phyloP scores from a whole-genome alignment of 441 rosid genomes.

The Pelargonium citronellum region DNA sequence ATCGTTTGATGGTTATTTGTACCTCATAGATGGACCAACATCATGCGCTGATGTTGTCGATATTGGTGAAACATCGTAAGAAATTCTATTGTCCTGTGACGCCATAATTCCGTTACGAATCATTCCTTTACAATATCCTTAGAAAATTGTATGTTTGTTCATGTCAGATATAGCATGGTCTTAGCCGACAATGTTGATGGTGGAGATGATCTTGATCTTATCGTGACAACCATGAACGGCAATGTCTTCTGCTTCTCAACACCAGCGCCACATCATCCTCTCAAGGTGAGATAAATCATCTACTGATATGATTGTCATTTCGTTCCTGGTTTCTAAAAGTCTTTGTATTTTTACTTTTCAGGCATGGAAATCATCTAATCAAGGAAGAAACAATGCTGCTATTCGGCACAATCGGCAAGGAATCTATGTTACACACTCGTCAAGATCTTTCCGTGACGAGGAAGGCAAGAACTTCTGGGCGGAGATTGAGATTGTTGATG shows the following conservation, averaged over 20 bases:
- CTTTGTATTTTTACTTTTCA: constrained; percentile 31
- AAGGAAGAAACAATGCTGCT: constrained; percentile 90
- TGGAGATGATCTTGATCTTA: constrained; percentile 98
- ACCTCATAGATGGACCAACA: constrained; percentile 96
- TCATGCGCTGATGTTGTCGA: constrained; percentile 96
- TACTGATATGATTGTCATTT: constrained; percentile 14
- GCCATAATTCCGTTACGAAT: not conserved
- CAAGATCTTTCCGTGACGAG: constrained; percentile 94
- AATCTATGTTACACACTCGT: constrained; percentile 64
- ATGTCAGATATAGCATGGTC: constrained; percentile 87
- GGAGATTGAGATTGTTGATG: constrained; percentile 90
- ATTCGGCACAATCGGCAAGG: constrained; percentile 71
- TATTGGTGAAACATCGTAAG: constrained; percentile 99
- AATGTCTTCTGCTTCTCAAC: constrained; percentile 98
- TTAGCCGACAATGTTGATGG: constrained; percentile 98
- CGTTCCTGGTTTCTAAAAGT: constrained; percentile 9
- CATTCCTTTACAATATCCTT: not conserved
- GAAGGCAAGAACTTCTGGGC: constrained; percentile 97
- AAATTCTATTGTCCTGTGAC: constrained; percentile 15
- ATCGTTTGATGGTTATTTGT: constrained; percentile 94
- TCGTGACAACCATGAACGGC: constrained; percentile 96
- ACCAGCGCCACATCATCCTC: constrained; percentile 91
- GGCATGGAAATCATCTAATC: constrained; percentile 91
- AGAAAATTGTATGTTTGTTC: constrained; percentile 18
- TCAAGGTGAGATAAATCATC: constrained; percentile 54